These are phyloP conservation scores for Cytospora mali DNA, from an alignment of 2,329 filamentous ascomycete genomes.

Conservation along the genomic window DNA sequence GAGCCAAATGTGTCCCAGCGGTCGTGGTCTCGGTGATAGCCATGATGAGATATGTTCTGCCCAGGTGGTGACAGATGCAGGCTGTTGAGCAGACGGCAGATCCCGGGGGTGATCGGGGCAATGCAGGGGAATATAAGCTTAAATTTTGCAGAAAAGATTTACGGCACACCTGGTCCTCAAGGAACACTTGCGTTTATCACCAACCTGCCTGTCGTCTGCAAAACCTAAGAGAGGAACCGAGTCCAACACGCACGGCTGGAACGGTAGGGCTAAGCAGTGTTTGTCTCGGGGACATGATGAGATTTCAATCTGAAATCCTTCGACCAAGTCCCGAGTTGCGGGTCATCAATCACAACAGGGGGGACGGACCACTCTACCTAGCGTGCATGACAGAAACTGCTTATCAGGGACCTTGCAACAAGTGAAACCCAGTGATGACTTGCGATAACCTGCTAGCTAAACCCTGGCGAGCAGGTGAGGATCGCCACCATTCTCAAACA, in stretches of 20 bases:
- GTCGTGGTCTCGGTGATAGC: neutral
- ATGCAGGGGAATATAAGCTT: neutral
- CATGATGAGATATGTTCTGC: neutral
- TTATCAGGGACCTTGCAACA: neutral
- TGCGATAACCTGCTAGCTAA: too few relatives aligned
- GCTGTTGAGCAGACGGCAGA: neutral
- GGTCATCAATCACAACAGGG: too few relatives aligned
- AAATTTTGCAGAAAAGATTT: neutral
- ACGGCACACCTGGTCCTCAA: neutral
- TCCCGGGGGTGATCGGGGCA: neutral
- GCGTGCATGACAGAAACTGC: too few relatives aligned
- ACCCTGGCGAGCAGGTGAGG: neutral
- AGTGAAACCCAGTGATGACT: neutral
- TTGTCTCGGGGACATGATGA: too few relatives aligned
- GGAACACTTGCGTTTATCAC: neutral
- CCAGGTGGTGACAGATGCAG: neutral
- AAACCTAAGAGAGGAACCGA: neutral
- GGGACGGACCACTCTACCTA: too few relatives aligned
- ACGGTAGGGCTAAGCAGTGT: too few relatives aligned
- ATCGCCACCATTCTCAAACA: neutral
- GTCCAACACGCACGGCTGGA: neutral
- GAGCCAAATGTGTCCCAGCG: neutral
- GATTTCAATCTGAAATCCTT: too few relatives aligned
- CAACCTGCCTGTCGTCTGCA: neutral
- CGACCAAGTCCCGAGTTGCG: too few relatives aligned